A percentile compares a stretch with the other conserved stretches of the same genome.
These are phyloP conservation scores for Leccinum subrobustum DNA, from an alignment of 1,284 basidiomycete genomes.

Conservation along the genomic window DNA sequence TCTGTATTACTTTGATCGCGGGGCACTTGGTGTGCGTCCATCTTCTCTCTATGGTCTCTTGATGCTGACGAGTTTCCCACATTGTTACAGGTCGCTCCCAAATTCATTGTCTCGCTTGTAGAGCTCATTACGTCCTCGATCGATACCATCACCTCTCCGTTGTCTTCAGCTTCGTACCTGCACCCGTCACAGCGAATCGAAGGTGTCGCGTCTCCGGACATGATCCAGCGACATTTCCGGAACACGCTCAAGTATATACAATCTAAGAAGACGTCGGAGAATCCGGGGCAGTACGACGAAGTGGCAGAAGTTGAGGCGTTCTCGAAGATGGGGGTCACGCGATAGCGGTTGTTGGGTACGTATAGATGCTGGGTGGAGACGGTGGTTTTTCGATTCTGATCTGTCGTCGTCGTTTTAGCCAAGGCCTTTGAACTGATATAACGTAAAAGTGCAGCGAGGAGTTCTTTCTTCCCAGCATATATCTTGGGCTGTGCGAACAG, in stretches of 20 bases:
- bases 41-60: not conserved
- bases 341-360: no score
- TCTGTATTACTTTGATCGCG: constrained; percentile 34
- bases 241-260: constrained; percentile 72
- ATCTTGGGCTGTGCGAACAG: no score
- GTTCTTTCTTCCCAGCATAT: no score
- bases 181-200: constrained; percentile 86
- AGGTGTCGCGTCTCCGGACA: constrained; percentile 86
- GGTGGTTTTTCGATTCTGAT: no score
- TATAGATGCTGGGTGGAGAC: no score
- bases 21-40: constrained; percentile 69
- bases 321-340: constrained; percentile 1
- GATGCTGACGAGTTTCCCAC: not conserved
- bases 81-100: constrained; percentile 48
- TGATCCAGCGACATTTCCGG: constrained; percentile 89
- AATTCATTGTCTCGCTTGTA: constrained; percentile 92
- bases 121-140: constrained; percentile 90
- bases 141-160: constrained; percentile 75
- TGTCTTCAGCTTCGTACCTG: constrained; percentile 57
- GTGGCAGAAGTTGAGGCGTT: no score
- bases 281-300: no score
- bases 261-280: no score
- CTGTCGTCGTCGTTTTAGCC: no score
- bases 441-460: no score
- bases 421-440: no score